phyloP scores from a whole-genome alignment of 805 yeast genomes.

The Saccharomyces eubayanus region DNA sequence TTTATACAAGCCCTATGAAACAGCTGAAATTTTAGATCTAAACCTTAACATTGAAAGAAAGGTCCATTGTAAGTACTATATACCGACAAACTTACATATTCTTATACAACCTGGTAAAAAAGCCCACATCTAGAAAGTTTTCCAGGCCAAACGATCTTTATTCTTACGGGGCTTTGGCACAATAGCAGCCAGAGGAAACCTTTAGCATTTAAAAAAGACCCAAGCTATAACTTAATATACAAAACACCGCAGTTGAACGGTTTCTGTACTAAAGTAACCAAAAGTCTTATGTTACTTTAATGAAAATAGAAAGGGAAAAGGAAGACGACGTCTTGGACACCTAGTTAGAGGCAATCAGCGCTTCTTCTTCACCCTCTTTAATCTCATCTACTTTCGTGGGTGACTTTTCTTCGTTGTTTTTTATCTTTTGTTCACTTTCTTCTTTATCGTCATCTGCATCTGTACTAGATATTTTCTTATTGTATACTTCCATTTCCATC shows the following conservation, averaged over 20 bases:
- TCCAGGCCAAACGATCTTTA: not conserved
- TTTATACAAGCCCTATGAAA: not conserved
- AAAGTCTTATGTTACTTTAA: not conserved
- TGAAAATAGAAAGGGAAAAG: not conserved
- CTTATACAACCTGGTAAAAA: not conserved
- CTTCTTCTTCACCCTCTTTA: not conserved
- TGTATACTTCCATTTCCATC: constrained; percentile 56
- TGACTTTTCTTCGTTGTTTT: not conserved
- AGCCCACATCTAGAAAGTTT: not conserved
- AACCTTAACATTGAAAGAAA: not conserved
- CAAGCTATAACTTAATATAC: not conserved
- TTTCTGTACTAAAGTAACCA: not conserved
- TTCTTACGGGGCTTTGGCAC: not conserved
- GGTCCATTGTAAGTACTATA: not conserved
- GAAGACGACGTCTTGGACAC: not conserved
- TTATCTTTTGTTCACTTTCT: constrained; percentile 1
- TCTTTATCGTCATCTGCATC: constrained; percentile 10
- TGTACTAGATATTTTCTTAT: constrained; percentile 11
- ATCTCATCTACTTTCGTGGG: not conserved
- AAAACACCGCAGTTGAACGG: not conserved
- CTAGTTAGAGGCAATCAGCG: not conserved
- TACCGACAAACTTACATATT: not conserved
- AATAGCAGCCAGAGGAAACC: not conserved
- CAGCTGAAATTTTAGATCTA: not conserved
- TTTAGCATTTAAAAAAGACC: not conserved